Evolutionary conservation across 2,329 filamentous ascomycete genomes (phyloP).

Genomic region (Penicillium sp.): DNA sequence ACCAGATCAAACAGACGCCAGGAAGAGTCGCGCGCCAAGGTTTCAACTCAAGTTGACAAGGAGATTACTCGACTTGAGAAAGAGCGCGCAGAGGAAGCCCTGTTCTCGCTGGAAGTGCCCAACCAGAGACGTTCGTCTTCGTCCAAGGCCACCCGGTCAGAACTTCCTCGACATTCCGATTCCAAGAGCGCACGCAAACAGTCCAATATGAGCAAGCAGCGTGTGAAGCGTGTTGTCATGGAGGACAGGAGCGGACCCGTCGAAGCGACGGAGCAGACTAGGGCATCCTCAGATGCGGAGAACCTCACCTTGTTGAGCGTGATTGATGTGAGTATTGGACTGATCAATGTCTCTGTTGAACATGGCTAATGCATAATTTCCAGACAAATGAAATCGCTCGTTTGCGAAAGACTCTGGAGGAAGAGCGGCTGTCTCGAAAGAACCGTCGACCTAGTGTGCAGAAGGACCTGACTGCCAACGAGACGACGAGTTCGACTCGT

Average conservation of each 20-base stretch:
- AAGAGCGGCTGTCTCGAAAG: conserved; percentile 47
- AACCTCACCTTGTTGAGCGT: conserved; percentile 53
- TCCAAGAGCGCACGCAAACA: conserved; percentile 28
- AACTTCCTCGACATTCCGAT: conserved; percentile 15
- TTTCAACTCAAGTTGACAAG: conserved; percentile 35
- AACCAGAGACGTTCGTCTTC: conserved; percentile 21
- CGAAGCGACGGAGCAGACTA: conserved; percentile 29
- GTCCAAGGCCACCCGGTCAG: conserved; percentile 20
- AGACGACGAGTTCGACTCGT: conserved; percentile 37
- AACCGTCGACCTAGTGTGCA: conserved; percentile 31
- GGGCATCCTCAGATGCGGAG: conserved; percentile 25
- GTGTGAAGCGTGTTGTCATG: conserved; percentile 36
- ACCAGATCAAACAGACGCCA: conserved; percentile 25
- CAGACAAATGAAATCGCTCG: conserved; percentile 48
- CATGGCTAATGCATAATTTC: conserved; percentile 7
- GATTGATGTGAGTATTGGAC: conserved; percentile 41
- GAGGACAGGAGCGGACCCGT: conserved; percentile 33
- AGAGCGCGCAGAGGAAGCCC: conserved; percentile 35
- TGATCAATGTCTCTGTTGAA: background rate
- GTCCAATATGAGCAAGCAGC: conserved; percentile 37
- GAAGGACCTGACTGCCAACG: conserved; percentile 35
- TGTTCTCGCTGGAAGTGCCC: conserved; percentile 36
- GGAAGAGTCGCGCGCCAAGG: conserved; percentile 28
- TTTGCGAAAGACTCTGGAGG: conserved; percentile 52
- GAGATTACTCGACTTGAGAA: conserved; percentile 36